Conservation (phyloP, 768 basidiomycete species). For the Russula griseocarnosa region DNA sequence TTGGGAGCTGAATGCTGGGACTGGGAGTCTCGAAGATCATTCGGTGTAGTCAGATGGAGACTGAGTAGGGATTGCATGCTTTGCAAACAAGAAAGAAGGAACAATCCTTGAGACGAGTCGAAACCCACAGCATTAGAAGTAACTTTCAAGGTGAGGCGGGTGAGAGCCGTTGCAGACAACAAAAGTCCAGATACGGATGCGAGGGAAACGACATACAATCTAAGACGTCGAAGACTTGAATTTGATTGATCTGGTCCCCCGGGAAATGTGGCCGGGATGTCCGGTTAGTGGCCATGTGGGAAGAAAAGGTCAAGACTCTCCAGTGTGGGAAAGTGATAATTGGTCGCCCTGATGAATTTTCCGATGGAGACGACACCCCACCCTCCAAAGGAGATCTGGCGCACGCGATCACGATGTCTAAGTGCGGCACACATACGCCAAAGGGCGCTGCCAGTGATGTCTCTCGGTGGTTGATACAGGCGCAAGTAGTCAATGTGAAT, state of each 20-base stretch:
- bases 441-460: no score
- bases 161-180: slow-evolving; percentile 4
- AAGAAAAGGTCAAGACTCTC: not conserved
- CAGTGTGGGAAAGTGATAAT: not conserved
- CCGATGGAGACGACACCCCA: rapidly evolving
- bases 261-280: not conserved
- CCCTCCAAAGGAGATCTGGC: not conserved
- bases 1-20: no score
- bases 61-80: not conserved
- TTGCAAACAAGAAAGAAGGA: not conserved
- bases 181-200: not conserved
- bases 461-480: no score
- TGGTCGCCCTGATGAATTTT: not conserved
- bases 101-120: no score
- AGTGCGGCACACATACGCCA: no score
- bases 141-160: not conserved
- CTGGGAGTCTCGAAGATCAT: no score
- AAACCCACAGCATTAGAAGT: no score
- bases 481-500: not conserved
- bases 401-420: no score
- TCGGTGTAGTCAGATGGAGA: not conserved
- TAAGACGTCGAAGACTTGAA: not conserved
- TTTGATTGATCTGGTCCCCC: not conserved
- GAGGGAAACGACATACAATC: not conserved
- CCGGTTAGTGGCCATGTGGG: rapidly evolving